phyloP scores from a whole-genome alignment of 1,284 basidiomycete genomes.

The Phylloporus sp. region DNA sequence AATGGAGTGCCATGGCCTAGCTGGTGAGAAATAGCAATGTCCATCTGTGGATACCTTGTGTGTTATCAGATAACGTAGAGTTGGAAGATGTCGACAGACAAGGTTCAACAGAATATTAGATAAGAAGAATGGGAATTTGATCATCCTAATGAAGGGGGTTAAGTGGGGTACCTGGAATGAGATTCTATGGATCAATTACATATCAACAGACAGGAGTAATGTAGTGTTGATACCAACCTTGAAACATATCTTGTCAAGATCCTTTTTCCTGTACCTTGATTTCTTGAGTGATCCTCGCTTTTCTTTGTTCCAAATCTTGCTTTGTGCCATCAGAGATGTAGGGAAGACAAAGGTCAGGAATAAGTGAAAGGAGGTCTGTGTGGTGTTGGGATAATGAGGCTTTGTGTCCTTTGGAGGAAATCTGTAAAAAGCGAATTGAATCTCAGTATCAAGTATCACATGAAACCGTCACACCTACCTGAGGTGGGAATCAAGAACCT shows the following conservation, averaged over 20 bases:
- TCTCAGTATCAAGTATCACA: no score
- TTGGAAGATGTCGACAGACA: slow-evolving; percentile 27
- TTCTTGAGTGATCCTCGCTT: slow-evolving; percentile 55
- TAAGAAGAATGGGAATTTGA: slow-evolving; percentile 78
- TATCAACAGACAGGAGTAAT: slow-evolving; percentile 4
- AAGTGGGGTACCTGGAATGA: slow-evolving; percentile 77
- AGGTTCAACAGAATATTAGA: slow-evolving; percentile 75
- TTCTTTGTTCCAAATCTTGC: slow-evolving; percentile 73
- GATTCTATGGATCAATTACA: slow-evolving; percentile 48
- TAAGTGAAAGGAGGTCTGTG: slow-evolving; percentile 11
- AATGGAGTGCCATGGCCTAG: slow-evolving; percentile 88
- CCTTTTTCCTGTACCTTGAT: slow-evolving; percentile 80
- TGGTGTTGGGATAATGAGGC: slow-evolving; percentile 30
- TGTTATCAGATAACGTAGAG: slow-evolving; percentile 23
- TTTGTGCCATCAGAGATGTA: slow-evolving; percentile 58
- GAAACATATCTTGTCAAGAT: slow-evolving; percentile 79
- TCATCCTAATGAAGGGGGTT: slow-evolving; percentile 73
- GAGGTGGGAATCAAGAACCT: slow-evolving; percentile 80
- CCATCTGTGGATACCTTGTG: slow-evolving; percentile 74
- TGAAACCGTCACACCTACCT: slow-evolving; percentile 47
- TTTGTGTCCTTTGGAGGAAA: slow-evolving; percentile 82
- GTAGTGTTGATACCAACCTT: slow-evolving; percentile 49
- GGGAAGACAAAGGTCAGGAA: slow-evolving; percentile 53
- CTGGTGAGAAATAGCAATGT: slow-evolving; percentile 82
- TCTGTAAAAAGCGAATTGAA: slow-evolving; percentile 41